Conservation (phyloP, 768 basidiomycete species). For the Boletellus sp. region DNA sequence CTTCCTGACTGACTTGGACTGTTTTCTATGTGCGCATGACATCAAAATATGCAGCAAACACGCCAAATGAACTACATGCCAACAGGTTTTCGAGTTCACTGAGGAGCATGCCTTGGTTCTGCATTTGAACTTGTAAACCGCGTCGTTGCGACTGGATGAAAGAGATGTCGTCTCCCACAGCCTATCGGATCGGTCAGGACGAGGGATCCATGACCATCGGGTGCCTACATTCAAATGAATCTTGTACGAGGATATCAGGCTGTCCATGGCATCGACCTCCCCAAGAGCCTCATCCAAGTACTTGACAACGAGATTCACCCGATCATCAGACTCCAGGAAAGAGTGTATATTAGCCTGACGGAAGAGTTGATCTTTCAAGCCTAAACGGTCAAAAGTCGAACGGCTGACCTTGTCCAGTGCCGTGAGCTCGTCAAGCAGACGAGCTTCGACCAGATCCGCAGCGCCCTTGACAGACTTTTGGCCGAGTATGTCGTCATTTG, state of each 20-base stretch:
- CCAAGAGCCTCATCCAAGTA: conserved; percentile 84
- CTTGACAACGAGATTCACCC: conserved; percentile 79
- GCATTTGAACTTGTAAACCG: conserved; percentile 94
- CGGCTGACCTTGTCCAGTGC: conserved; percentile 83
- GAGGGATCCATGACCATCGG: neutral
- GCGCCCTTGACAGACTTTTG: conserved; percentile 64
- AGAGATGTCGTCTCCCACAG: conserved; percentile 90
- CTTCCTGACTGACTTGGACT: conserved; percentile 83
- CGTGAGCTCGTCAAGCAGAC: conserved; percentile 83
- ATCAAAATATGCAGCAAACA: neutral
- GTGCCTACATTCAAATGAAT: conserved; percentile 86
- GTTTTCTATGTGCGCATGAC: conserved; percentile 60
- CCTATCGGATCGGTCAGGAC: conserved; percentile 44
- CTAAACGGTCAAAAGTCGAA: neutral
- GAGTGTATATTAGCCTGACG: conserved; percentile 89
- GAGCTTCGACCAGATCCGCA: conserved; percentile 88
- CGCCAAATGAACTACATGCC: conserved; percentile 38
- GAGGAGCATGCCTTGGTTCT: conserved; percentile 86
- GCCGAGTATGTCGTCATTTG: conserved; percentile 71
- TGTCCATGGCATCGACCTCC: conserved; percentile 89
- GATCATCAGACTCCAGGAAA: conserved; percentile 93
- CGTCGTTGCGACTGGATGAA: conserved; percentile 96
- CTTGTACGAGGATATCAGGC: conserved; percentile 87
- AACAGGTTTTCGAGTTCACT: conserved; percentile 84
- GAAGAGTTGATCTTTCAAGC: neutral